phyloP scores from a whole-genome alignment of 1,139 yeast species.

The Sugiyamaella japonica region DNA sequence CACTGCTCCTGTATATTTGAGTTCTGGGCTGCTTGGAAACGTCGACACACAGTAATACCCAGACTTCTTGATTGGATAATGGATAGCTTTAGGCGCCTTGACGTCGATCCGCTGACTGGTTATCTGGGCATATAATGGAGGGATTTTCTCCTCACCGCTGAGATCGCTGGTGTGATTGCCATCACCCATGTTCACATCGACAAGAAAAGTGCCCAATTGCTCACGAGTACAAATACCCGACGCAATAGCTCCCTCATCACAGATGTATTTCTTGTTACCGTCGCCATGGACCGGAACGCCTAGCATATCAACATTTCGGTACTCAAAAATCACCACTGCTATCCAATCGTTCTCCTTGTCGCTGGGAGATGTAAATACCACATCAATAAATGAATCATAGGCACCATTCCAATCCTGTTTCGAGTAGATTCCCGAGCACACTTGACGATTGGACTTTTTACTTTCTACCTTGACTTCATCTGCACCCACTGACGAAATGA shows the following conservation, averaged over 20 bases:
- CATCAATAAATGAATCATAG: constrained; percentile 40
- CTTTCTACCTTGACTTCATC: constrained; percentile 36
- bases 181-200: background rate
- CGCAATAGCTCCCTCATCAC: constrained; percentile 69
- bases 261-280: constrained; percentile 55
- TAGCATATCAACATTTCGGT: constrained; percentile 66
- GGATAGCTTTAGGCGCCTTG: constrained; percentile 51
- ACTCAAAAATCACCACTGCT: constrained; percentile 78
- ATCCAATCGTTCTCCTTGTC: constrained; percentile 48
- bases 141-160: constrained; percentile 6
- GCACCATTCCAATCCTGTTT: constrained; percentile 87
- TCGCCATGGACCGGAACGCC: constrained; percentile 53
- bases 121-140: constrained; percentile 52
- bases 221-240: constrained; percentile 56
- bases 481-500: constrained; percentile 5
- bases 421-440: constrained; percentile 88
- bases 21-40: constrained; percentile 44
- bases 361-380: constrained; percentile 44
- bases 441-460: constrained; percentile 54
- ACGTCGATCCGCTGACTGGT: constrained; percentile 56
- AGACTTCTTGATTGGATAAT: constrained; percentile 66
- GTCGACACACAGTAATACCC: constrained; percentile 93
- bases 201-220: constrained; percentile 57
- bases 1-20: constrained; percentile 61
- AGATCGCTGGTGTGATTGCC: constrained; percentile 14